These are phyloP conservation scores for Suillus brevipes DNA, from an alignment of 768 basidiomycete genomes.

Conservation along the genomic window DNA sequence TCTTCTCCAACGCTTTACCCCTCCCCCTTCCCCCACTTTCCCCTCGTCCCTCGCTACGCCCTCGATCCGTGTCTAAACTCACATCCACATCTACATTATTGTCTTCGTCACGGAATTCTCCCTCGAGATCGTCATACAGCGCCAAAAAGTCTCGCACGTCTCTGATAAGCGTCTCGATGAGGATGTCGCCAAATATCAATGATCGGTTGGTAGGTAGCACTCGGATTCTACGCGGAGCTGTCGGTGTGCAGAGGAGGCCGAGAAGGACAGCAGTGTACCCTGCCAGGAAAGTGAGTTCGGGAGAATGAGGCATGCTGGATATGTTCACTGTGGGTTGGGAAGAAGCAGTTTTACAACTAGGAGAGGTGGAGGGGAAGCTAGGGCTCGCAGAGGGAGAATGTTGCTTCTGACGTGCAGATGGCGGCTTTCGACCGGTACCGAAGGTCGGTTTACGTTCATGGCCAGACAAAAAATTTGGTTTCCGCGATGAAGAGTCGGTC, in stretches of 20 bases:
- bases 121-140: conserved; percentile 39
- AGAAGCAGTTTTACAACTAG: neutral
- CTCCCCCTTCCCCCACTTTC: conserved; percentile 4
- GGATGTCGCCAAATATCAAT: conserved; percentile 30
- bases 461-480: neutral
- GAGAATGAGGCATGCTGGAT: conserved; percentile 32
- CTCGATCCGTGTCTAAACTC: neutral
- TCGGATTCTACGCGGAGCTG: conserved; percentile 31
- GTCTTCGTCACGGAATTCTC: conserved; percentile 12
- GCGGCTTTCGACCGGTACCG: neutral
- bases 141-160: conserved; percentile 42
- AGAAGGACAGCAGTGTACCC: conserved; percentile 79
- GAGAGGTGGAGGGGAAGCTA: neutral
- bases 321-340: conserved; percentile 46
- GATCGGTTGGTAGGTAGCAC: conserved; percentile 37
- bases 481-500: neutral
- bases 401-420: neutral
- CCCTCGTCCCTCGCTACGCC: no score
- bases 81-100: neutral
- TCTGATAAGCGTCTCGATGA: conserved; percentile 34
- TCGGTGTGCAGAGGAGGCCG: conserved; percentile 45
- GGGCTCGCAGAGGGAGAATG: neutral
- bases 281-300: conserved; percentile 56
- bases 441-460: neutral
- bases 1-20: conserved; percentile 24